Evolutionary conservation across 495 filamentous ascomycete genomes (phyloP), one percentile per base, ranked within the genome.

Genomic region (Penicillium longicatenatum): DNA sequence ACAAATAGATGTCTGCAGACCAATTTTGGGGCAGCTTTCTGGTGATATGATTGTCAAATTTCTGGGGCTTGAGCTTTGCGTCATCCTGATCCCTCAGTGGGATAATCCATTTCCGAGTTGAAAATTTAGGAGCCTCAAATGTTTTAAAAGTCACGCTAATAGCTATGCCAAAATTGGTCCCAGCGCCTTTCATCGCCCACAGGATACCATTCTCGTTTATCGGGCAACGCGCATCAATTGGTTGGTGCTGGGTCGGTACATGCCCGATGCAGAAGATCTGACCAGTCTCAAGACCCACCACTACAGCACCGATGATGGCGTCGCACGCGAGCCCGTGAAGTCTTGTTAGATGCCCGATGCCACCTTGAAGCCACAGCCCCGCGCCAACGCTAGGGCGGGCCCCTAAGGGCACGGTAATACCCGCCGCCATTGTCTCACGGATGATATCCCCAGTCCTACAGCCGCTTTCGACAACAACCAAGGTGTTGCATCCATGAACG

Each of bases 121-220:
- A 69, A 63, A 79, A 81, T 5, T 56, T 77, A 50, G 68, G 72
- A 67, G 79, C 76, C 26, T 57, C 17, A 61, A 59, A 82, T 42
- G 81, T 64, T 62, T 76, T 81, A 71, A 88, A 86, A 59, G 68
- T 73, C 12, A 86, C 75, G 59, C 80, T 84, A 62, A 85, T 35
- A n/a, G 87, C 77, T 49, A 88, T 83, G 55, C 84, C 82, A 69
- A 86, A 80, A 63, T 86, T 86, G 41, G 82, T 83, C 4, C 83
- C 85, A 21, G 83, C 84, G 43, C 85, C 84, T 72, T 75, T 84
- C 10, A 86, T 66, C 12, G 80, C 84, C 84, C 83, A 87, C 63
- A 87, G 67, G 16, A 88, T 57, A 59, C n/a, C n/a, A n/a, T n/a
- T 87, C 65, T 85, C 82, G 39, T 82, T 77, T 45, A 77, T 63